Evolutionary conservation across 257 asterid species (phyloP).

Genomic region (Jacaranda copaia): DNA sequence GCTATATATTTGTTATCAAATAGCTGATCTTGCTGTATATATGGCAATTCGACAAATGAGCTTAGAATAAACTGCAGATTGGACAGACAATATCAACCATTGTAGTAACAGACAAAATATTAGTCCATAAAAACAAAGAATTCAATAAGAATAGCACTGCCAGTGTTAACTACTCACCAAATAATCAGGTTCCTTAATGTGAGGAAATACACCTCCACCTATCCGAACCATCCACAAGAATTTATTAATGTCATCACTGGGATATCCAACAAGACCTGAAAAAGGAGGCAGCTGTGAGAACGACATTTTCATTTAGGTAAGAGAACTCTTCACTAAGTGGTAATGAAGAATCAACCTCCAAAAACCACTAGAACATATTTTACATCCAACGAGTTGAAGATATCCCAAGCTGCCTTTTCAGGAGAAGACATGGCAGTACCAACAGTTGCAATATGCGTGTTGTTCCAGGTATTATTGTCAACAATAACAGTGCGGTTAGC

Average conservation of each 20-base stretch:
- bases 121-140: background rate
- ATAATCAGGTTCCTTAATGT: conserved; percentile 98
- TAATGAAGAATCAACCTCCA: conserved; percentile 77
- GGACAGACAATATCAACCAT: conserved; percentile 16
- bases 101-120: conserved; percentile 2
- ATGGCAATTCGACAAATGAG: background rate
- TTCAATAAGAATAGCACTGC: background rate
- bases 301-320: conserved; percentile 1
- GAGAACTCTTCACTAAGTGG: conserved; percentile 4
- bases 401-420: conserved; percentile 98
- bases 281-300: conserved; percentile 35
- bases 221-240: conserved; percentile 99
- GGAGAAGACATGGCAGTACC: conserved; percentile 99
- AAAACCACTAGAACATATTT: conserved; percentile 98
- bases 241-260: conserved; percentile 98
- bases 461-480: conserved; percentile 98
- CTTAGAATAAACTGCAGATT: background rate
- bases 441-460: conserved; percentile 98
- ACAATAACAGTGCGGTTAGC: conserved; percentile 99
- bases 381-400: conserved; percentile 92
- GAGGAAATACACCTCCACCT: conserved; percentile 99
- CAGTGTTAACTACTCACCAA: conserved; percentile 61
- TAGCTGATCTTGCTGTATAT: background rate
- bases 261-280: conserved; percentile 97
- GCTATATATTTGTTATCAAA: background rate